Base-by-base conservation (phyloP, 106 monocot genomes). In the Acanthochlamys bracteata region DNA sequence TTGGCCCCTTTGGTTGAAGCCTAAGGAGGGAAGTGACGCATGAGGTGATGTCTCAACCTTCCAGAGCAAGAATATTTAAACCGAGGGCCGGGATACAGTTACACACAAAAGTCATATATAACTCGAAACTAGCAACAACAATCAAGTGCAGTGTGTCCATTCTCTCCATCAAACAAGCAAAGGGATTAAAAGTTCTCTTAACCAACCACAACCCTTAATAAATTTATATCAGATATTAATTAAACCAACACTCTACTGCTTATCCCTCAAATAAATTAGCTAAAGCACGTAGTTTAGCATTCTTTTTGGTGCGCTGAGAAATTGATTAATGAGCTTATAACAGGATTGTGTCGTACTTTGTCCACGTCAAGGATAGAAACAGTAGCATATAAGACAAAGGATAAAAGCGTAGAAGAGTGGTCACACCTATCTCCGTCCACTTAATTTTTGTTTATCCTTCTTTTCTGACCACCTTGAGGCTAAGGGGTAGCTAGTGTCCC, bases 351-450 rank as follows among this genome's bases (percentile, higher is more conserved):
- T 33, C 59, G 24, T 33, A 26, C 59, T 25, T 59, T 33, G 1
- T 59, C 59, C 59, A 59, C 1, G 14, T 59, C 11, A 21, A 25
- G 26, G 59, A 59, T 59, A 25, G 15, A 27, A 15, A 26, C 25
- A 59, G 27, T 59, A 8, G 25, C 16, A 25, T 16, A n/a, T n/a
- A n/a, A n/a, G 33, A 33, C 33, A 23, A 57, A 57, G 59, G 20
- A 59, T 23, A 59, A 26, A 59, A 12, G 59, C 4, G 33, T 33
- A 33, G 59, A 59, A 15, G 3, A 59, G 59, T 59, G 59, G 57
- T 25, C 57, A 57, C 59, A 25, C 22, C 59, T 7, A 7, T 27
- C 15, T 26, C 33, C 33, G 33, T 59, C 24, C 59, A 23, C 59
- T 25, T 26, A 33, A 33, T 33, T 33, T 33, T 59, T 25, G 15